Evolutionary conservation across 192 early-diverging fungal species (phyloP), one percentile per base, ranked within the genome.

Genomic region (Umbelopsis vinacea): DNA sequence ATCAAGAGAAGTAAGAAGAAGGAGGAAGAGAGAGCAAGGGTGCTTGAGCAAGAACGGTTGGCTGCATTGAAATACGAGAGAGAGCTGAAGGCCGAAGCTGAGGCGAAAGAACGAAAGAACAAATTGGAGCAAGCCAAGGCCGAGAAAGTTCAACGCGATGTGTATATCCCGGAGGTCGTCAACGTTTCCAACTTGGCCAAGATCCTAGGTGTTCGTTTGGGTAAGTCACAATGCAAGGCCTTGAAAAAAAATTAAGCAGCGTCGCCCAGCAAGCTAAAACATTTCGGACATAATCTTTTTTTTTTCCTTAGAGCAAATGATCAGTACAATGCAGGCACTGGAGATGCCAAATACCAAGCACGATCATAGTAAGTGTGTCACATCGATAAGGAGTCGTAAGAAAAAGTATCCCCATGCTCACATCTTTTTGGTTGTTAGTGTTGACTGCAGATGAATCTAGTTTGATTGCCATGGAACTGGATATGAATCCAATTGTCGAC

Each of bases 361-460:
- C 68, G 91, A 95, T 81, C 92, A 86, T 70, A 79, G 83, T 85
- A 79, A 77, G 83, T 76, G n/a, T 67, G 38, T 8, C 24, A 40
- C 50, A 23, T 15, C 38, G 26, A 12, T 17, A 22, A 23, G 0
- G 9, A 9, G 17, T 21, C 11, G 3, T 26, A 46, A 29, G 2
- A 19, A 52, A 17, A 14, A 5, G 67, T 37, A 46, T 52, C 29
- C n/a, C 29, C 29, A 29, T 29, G 12, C 2, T 53, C 19, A 55
- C 15, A 23, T 60, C 53, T 21, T 6, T 17, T 57, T 47, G 35
- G 12, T 17, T 45, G 23, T 40, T 77, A 88, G 89, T 96, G 54
- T 73, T 98, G 46, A 89, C 87, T 53, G 76, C 92, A n/a, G 95
- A 97, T 68, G 90, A 92, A 81, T 93, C 95, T 8, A 91, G 89